phyloP scores from a whole-genome alignment of 768 basidiomycete genomes.

The Termitomyces sp. region DNA sequence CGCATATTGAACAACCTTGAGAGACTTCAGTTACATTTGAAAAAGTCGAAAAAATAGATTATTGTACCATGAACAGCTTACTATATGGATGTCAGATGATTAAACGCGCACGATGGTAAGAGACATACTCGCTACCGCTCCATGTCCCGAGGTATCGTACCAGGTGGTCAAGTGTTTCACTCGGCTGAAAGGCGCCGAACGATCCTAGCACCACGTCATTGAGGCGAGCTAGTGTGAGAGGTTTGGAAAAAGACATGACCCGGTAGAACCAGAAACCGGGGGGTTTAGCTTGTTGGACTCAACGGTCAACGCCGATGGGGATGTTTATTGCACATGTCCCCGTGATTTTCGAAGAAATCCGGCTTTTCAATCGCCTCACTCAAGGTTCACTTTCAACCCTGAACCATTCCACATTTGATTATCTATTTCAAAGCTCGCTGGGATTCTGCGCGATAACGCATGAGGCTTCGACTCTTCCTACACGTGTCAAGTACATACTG shows the following conservation, averaged over 20 bases:
- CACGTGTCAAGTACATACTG: neutral
- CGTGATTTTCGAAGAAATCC: constrained; percentile 2
- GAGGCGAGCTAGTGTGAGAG: constrained; percentile 43
- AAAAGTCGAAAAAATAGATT: neutral
- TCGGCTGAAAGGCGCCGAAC: constrained; percentile 53
- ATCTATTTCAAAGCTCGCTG: too few species aligned
- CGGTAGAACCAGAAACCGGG: neutral
- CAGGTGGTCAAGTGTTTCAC: constrained; percentile 65
- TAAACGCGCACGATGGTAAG: constrained; percentile 3
- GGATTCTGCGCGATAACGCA: too few species aligned
- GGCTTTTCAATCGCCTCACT: neutral
- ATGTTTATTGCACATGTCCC: neutral
- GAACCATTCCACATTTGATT: neutral
- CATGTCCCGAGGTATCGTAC: constrained; percentile 76
- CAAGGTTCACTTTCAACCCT: neutral
- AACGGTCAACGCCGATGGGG: neutral
- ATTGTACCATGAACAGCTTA: constrained; percentile 68
- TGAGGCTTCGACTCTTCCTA: too few species aligned
- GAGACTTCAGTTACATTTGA: neutral
- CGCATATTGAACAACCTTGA: constrained; percentile 67
- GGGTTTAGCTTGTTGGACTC: neutral
- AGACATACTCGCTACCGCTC: constrained; percentile 78
- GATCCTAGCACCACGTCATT: constrained; percentile 62
- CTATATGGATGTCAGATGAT: constrained; percentile 29
- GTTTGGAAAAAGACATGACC: constrained; percentile 50